Percentiles rank a stretch among this genome's conserved stretches.
Evolutionary conservation across 352 stramenopile species (phyloP).

Genomic region (Phytophthora megakarya): DNA sequence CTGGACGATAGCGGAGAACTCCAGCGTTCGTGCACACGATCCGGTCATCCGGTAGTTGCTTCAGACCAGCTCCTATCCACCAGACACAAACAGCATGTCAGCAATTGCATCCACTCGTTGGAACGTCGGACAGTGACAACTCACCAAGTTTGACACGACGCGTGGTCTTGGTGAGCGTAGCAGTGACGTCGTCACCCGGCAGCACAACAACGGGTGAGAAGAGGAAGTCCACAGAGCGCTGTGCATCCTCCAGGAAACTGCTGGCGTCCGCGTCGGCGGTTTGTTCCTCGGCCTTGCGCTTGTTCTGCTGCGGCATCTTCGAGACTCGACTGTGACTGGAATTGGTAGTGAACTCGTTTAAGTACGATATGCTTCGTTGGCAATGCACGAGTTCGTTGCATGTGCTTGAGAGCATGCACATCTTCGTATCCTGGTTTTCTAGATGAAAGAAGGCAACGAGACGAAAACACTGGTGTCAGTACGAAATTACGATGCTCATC

Average conservation of each 20-base stretch:
- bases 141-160: constrained; percentile 74
- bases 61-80: constrained; percentile 58
- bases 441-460: background rate
- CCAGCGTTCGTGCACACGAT: constrained; percentile 85
- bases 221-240: constrained; percentile 78
- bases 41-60: constrained; percentile 55
- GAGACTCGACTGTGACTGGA: background rate
- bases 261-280: constrained; percentile 48
- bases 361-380: constrained; percentile 36
- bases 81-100: constrained; percentile 10
- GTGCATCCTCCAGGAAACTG: constrained; percentile 74
- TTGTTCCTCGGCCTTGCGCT: constrained; percentile 49
- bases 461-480: background rate
- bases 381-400: too few relatives aligned
- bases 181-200: constrained; percentile 80
- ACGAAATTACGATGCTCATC: background rate
- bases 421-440: background rate
- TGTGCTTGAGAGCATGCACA: too few relatives aligned
- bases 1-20: constrained; percentile 81
- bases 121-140: constrained; percentile 1
- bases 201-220: constrained; percentile 75
- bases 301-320: constrained; percentile 50
- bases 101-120: background rate
- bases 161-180: constrained; percentile 72
- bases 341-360: constrained; percentile 26